Percentiles rank a stretch among this genome's conserved stretches.
These are phyloP conservation scores for Podila minutissima DNA, from an alignment of 192 early-diverging fungal species.

Conservation along the genomic window DNA sequence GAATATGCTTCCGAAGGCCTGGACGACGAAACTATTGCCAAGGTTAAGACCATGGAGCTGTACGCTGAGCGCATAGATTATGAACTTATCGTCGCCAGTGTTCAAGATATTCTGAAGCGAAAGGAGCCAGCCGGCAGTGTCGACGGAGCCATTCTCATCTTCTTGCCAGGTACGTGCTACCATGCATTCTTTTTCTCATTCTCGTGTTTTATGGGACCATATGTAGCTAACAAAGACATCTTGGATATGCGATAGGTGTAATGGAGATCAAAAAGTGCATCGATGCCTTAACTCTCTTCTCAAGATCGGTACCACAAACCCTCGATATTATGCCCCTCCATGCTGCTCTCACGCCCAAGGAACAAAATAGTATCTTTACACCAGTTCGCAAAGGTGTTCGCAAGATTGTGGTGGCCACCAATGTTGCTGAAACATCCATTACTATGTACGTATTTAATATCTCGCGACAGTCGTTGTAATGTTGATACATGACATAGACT, in stretches of 20 bases:
- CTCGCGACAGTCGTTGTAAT: not conserved
- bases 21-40: slow-evolving; percentile 48
- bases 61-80: slow-evolving; percentile 71
- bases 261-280: slow-evolving; percentile 79
- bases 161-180: slow-evolving; percentile 66
- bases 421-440: slow-evolving; percentile 85
- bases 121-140: slow-evolving; percentile 51
- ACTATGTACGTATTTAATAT: slow-evolving; percentile 61
- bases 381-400: slow-evolving; percentile 58
- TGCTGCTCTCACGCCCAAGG: slow-evolving; percentile 70
- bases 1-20: slow-evolving; percentile 51
- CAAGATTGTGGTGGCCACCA: slow-evolving; percentile 81
- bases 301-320: slow-evolving; percentile 31
- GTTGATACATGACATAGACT: not conserved
- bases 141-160: slow-evolving; percentile 71
- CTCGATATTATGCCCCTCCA: slow-evolving; percentile 73
- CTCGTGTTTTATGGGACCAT: not conserved
- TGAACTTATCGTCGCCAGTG: slow-evolving; percentile 62
- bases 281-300: slow-evolving; percentile 54
- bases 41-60: slow-evolving; percentile 45
- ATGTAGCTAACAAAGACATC: not conserved
- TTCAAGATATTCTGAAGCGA: slow-evolving; percentile 68
- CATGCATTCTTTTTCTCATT: not conserved
- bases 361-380: slow-evolving; percentile 75
- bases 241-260: slow-evolving; percentile 52